phyloP scores from a whole-genome alignment of 345 rosid species.

The Aquilaria sinensis region DNA sequence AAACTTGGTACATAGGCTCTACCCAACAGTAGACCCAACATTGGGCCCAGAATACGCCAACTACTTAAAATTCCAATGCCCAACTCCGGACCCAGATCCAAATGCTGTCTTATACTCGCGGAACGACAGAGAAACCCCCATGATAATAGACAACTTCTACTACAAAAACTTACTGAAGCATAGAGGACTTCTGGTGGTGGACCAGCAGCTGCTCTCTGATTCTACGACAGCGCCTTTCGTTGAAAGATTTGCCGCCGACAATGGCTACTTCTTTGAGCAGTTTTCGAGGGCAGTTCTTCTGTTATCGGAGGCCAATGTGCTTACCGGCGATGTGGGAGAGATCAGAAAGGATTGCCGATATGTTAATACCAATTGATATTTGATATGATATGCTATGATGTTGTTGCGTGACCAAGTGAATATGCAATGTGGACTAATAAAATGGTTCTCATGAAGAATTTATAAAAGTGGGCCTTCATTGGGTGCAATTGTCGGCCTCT shows the following conservation, averaged over 20 bases:
- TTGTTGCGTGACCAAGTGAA: too few relatives aligned
- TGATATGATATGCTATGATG: too few relatives aligned
- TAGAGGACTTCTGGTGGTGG: slow-evolving; percentile 61
- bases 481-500: too few relatives aligned
- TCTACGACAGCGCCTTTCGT: slow-evolving; percentile 56
- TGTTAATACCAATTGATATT: slow-evolving; percentile 23
- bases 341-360: slow-evolving; percentile 75
- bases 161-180: slow-evolving; percentile 51
- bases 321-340: slow-evolving; percentile 62
- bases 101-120: slow-evolving; percentile 51
- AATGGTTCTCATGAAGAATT: too few relatives aligned
- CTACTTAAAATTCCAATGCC: slow-evolving; percentile 64
- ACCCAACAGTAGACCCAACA: slow-evolving; percentile 66
- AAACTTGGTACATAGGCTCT: slow-evolving; percentile 66
- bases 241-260: slow-evolving; percentile 65
- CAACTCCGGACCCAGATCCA: slow-evolving; percentile 50
- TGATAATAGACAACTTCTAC: slow-evolving; percentile 74
- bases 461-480: too few relatives aligned
- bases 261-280: slow-evolving; percentile 60
- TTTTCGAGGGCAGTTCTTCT: slow-evolving; percentile 48
- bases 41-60: slow-evolving; percentile 51
- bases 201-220: slow-evolving; percentile 59
- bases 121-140: slow-evolving; percentile 72
- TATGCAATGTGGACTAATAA: too few relatives aligned
- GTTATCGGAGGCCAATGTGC: slow-evolving; percentile 72